These are phyloP conservation scores for Salicornia ramosissima DNA, from an alignment of 148 eudicot species.

Conservation along the genomic window DNA sequence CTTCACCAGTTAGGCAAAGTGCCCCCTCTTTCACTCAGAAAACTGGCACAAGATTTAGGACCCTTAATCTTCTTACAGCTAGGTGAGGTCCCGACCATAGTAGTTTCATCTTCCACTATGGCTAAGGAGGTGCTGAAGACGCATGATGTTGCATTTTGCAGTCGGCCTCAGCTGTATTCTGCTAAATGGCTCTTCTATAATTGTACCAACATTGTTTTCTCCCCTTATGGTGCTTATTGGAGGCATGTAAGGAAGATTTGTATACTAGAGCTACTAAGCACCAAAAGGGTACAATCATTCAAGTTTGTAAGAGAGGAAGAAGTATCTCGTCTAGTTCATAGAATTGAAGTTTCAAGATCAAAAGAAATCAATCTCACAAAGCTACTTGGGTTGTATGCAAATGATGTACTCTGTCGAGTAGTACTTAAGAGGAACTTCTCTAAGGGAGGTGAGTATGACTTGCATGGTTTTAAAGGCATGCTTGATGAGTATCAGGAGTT, in stretches of 20 bases:
- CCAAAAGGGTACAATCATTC: conserved; percentile 43
- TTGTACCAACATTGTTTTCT: conserved; percentile 36
- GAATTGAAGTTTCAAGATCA: conserved; percentile 30
- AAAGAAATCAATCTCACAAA: conserved; percentile 27
- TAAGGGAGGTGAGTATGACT: conserved; percentile 40
- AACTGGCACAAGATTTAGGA: conserved; percentile 39
- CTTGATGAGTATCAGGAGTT: conserved; percentile 41
- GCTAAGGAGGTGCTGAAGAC: conserved; percentile 47
- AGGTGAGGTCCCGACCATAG: conserved; percentile 40
- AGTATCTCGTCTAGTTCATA: conserved; percentile 29
- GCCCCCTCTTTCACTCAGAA: conserved; percentile 37
- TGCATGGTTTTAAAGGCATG: conserved; percentile 39
- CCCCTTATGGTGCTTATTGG: conserved; percentile 62
- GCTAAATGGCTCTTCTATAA: conserved; percentile 48
- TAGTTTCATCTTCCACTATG: conserved; percentile 44
- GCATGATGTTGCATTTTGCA: conserved; percentile 43
- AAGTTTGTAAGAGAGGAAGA: conserved; percentile 44
- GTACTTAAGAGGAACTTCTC: conserved; percentile 42
- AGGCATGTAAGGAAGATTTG: conserved; percentile 43
- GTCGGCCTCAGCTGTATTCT: conserved; percentile 40
- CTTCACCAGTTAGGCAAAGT: conserved; percentile 51
- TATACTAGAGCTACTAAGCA: conserved; percentile 43
- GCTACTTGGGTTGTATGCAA: conserved; percentile 33
- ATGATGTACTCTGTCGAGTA: conserved; percentile 43
- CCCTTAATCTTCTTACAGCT: conserved; percentile 44